Base-by-base conservation (phyloP, 352 stramenopile species). In the Phytopythium sindhum region DNA sequence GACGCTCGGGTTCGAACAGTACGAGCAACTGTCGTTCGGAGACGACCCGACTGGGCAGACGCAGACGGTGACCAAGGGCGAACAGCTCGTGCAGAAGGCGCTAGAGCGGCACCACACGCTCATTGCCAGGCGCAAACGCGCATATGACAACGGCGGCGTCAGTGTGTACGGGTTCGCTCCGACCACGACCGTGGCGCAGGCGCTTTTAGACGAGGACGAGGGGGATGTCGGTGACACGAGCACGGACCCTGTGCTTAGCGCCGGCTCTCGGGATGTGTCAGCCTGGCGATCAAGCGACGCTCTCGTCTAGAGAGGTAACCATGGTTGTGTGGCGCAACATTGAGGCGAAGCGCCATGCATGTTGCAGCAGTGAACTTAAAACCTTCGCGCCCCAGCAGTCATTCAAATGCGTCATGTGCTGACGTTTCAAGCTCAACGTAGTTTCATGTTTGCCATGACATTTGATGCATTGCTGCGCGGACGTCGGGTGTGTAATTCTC, bases 1-100 rank as follows among this genome's bases (percentile, higher is more conserved):
- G 42, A 52, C 62, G 15, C 55, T 90, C n/a, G 80, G 80, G 17
- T 68, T 92, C 37, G 80, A 89, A 10, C 81, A 89, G 65, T 89
- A 90, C 65, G 81, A 92, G 57, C 73, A 89, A 58, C 62, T 89
- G 5, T 63, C 86, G 24, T 57, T 66, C 7, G 73, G 67, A 9
- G 42, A 74, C 11, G 65, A 74, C 51, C 15, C 47, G 11, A 29
- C 72, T 0, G 72, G 69, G 10, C 78, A 91, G 53, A 65, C 72
- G 48, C 61, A 67, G 48, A 63, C 78, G 37, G 73, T 91, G 52
- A 35, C 37, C 12, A 76, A 83, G 47, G 78, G 83, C 11, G 83
- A 88, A 53, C 54, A 61, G 23, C 70, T 90, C 10, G 69, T 89
- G 15, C 70, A 75, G 21, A 75, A 84, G 60, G 82, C 78, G 6